Percentiles rank a stretch among this genome's conserved stretches.
phyloP scores from a whole-genome alignment of 2,329 filamentous ascomycete species.

The Neofusicoccum kwambonambiense region DNA sequence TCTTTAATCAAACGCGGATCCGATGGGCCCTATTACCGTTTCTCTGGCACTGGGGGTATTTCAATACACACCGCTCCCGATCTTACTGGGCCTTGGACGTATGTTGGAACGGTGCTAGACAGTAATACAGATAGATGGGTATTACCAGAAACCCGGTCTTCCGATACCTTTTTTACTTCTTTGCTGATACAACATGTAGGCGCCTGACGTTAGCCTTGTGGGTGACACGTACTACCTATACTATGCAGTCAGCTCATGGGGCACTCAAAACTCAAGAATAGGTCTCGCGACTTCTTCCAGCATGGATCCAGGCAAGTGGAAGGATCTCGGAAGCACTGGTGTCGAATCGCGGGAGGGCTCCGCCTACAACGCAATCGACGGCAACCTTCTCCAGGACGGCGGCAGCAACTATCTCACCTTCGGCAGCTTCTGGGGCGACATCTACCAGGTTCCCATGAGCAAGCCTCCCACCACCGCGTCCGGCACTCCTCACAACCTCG shows the following conservation, averaged over 20 bases:
- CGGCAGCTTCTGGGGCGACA: conserved; percentile 65
- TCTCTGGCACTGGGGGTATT: conserved; percentile 50
- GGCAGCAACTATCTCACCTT: conserved; percentile 56
- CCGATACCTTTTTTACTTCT: not conserved
- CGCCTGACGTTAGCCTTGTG: conserved; percentile 60
- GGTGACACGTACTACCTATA: conserved; percentile 59
- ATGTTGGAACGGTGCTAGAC: conserved; percentile 44
- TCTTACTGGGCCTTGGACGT: conserved; percentile 49
- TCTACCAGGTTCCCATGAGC: conserved; percentile 58
- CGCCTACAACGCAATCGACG: conserved; percentile 51
- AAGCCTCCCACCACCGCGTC: conserved; percentile 23
- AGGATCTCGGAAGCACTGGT: conserved; percentile 55
- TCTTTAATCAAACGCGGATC: conserved; percentile 41
- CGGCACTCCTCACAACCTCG: conserved; percentile 19
- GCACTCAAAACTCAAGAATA: conserved; percentile 59
- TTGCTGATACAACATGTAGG: conserved; percentile 40
- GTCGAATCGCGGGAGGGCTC: conserved; percentile 31
- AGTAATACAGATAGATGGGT: conserved; percentile 51
- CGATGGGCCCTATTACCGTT: conserved; percentile 49
- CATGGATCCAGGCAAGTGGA: conserved; percentile 57
- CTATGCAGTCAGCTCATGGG: conserved; percentile 61
- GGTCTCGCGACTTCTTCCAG: conserved; percentile 52
- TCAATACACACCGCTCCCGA: conserved; percentile 45
- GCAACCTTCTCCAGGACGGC: conserved; percentile 37
- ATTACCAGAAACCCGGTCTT: not conserved